Conservation (phyloP, 73 alveolate genomes). For the Paramecium sonneborni region DNA sequence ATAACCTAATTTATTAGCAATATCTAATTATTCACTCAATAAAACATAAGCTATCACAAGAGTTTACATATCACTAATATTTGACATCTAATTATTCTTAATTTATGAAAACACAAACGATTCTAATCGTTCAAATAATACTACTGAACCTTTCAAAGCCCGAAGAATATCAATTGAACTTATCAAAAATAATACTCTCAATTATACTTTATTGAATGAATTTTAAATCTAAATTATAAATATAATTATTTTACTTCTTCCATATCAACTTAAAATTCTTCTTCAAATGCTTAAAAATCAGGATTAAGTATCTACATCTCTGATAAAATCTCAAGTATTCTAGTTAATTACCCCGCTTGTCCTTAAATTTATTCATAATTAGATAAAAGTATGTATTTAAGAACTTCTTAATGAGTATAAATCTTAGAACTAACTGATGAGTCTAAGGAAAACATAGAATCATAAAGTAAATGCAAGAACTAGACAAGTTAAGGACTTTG, state of each 20-base stretch:
- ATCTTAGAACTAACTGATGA: conserved; percentile 20
- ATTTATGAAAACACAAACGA: not conserved
- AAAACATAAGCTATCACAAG: not conserved
- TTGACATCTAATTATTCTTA: not conserved
- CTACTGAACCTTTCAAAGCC: conserved; percentile 42
- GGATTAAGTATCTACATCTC: not conserved
- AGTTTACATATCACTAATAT: not conserved
- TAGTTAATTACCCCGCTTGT: not conserved
- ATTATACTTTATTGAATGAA: not conserved
- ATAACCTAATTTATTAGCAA: not conserved
- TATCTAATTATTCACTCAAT: conserved; percentile 8
- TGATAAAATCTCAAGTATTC: not conserved
- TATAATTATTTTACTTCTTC: not conserved
- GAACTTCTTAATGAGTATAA: not conserved
- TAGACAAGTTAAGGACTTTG: not conserved
- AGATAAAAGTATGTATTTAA: not conserved
- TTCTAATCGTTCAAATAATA: not conserved
- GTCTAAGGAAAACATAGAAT: not conserved
- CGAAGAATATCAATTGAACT: not conserved
- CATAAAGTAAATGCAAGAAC: not conserved
- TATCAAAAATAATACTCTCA: not conserved
- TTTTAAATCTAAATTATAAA: not conserved
- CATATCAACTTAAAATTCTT: not conserved
- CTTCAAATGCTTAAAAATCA: conserved; percentile 16
- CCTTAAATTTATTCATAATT: conserved; percentile 39